Conservation (phyloP, 805 yeast species). For the Monosporozyma solicola region DNA sequence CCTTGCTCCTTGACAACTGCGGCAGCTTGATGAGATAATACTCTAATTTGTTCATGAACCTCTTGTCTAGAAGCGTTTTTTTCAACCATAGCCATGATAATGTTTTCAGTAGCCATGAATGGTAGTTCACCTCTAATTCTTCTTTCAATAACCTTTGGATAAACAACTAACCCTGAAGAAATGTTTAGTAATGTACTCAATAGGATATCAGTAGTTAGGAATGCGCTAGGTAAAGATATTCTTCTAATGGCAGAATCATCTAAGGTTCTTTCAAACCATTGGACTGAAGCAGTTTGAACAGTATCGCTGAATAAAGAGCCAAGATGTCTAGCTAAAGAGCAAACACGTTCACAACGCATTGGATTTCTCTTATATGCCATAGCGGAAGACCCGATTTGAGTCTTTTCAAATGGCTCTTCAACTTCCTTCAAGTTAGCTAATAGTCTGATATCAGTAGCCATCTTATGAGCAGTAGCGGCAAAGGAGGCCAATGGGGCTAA, state of each 20-base stretch:
- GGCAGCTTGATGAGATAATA: constrained; percentile 93
- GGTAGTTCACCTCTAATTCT: constrained; percentile 92
- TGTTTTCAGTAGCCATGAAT: constrained; percentile 98
- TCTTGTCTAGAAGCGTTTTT: constrained; percentile 97
- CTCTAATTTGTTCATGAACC: constrained; percentile 96
- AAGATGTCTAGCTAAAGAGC: constrained; percentile 94
- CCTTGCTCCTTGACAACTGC: constrained; percentile 97
- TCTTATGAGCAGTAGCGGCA: constrained; percentile 94
- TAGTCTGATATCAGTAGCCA: constrained; percentile 94
- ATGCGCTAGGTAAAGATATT: constrained; percentile 92
- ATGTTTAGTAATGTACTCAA: constrained; percentile 84
- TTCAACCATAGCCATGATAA: constrained; percentile 99
- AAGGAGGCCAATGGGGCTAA: constrained; percentile 87
- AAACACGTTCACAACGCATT: constrained; percentile 98
- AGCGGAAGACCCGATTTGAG: constrained; percentile 97
- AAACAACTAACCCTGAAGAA: constrained; percentile 91
- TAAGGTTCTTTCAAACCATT: constrained; percentile 98
- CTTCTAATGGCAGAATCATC: constrained; percentile 98
- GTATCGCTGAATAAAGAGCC: constrained; percentile 90
- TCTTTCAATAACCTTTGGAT: constrained; percentile 97
- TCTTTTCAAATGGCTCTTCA: constrained; percentile 96
- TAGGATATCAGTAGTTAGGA: constrained; percentile 89
- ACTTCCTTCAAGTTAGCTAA: constrained; percentile 94
- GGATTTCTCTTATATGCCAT: constrained; percentile 99
- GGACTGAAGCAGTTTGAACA: constrained; percentile 93